phyloP scores from a whole-genome alignment of 2,329 filamentous ascomycete species.

The Grosmannia penicillata region DNA sequence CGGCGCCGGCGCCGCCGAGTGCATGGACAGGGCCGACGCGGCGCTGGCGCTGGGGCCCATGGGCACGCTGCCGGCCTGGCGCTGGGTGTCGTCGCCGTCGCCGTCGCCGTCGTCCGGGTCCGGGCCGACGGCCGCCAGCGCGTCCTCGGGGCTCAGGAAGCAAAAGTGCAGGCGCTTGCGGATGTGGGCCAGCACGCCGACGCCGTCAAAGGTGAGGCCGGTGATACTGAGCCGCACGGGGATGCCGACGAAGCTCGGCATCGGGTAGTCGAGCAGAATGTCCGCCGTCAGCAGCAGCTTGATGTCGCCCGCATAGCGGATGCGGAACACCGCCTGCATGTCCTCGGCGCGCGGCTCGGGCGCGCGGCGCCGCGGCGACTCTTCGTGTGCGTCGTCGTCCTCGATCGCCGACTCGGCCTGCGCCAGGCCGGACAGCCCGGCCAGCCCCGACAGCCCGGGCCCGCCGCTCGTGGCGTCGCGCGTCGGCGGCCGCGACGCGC shows the following conservation, averaged over 20 bases:
- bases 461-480: conserved; percentile 25
- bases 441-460: conserved; percentile 3
- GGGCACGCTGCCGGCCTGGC: background rate
- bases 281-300: conserved; percentile 82
- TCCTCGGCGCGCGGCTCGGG: conserved; percentile 66
- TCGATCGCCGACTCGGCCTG: conserved; percentile 21
- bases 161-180: conserved; percentile 83
- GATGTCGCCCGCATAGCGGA: conserved; percentile 78
- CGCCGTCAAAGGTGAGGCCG: conserved; percentile 85
- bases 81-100: conserved; percentile 9
- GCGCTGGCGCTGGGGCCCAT: background rate
- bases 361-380: conserved; percentile 9
- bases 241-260: conserved; percentile 95
- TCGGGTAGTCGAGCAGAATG: conserved; percentile 92
- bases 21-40: background rate
- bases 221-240: conserved; percentile 92
- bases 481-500: conserved; percentile 39
- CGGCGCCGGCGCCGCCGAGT: background rate
- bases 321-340: conserved; percentile 82
- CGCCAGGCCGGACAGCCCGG: background rate
- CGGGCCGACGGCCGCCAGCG: conserved; percentile 51
- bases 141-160: conserved; percentile 86
- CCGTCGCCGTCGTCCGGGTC: conserved; percentile 21
- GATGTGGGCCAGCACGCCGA: conserved; percentile 84
- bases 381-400: conserved; percentile 18